phyloP scores from a whole-genome alignment of 78 protist species.

The Reticulomyxa filosa region DNA sequence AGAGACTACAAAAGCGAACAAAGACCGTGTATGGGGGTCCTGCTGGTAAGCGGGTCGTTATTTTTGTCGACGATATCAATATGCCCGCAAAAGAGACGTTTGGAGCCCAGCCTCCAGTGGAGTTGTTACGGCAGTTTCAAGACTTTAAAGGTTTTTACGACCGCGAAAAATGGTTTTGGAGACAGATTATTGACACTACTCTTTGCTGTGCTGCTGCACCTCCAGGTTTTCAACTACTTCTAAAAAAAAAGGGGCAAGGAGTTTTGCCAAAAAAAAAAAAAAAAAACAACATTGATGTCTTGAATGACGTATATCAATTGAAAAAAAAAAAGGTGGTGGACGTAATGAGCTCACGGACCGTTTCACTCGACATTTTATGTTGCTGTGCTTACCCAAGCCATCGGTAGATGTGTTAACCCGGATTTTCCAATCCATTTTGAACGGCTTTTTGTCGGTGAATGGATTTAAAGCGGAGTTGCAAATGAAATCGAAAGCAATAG shows the following conservation, averaged over 20 bases:
- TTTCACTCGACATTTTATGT: slow-evolving; percentile 28
- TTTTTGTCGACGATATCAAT: slow-evolving; percentile 58
- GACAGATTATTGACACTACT: slow-evolving; percentile 9
- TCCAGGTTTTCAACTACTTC: no score
- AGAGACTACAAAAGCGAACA: slow-evolving; percentile 39
- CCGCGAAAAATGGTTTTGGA: slow-evolving; percentile 39
- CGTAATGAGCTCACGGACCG: slow-evolving; percentile 38
- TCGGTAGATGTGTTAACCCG: slow-evolving; percentile 13
- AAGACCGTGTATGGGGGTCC: slow-evolving; percentile 42
- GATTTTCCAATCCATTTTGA: slow-evolving; percentile 33
- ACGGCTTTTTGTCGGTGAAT: slow-evolving; percentile 25
- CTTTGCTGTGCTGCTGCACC: slow-evolving; percentile 48
- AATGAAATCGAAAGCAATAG: slow-evolving; percentile 11
- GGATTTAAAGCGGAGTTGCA: background rate
- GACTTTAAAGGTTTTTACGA: slow-evolving; percentile 53
- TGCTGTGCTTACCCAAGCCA: slow-evolving; percentile 26
- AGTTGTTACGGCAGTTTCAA: slow-evolving; percentile 46
- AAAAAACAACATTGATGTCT: no score
- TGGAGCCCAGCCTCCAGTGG: slow-evolving; percentile 71
- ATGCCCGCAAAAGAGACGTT: slow-evolving; percentile 39
- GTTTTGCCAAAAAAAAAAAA: no score
- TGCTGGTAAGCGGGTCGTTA: slow-evolving; percentile 17
- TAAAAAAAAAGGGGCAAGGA: no score
- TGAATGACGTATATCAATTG: no score
- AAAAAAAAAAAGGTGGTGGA: no score